These are phyloP conservation scores for Chalciporus chontae DNA, from an alignment of 768 basidiomycete genomes.

Conservation along the genomic window DNA sequence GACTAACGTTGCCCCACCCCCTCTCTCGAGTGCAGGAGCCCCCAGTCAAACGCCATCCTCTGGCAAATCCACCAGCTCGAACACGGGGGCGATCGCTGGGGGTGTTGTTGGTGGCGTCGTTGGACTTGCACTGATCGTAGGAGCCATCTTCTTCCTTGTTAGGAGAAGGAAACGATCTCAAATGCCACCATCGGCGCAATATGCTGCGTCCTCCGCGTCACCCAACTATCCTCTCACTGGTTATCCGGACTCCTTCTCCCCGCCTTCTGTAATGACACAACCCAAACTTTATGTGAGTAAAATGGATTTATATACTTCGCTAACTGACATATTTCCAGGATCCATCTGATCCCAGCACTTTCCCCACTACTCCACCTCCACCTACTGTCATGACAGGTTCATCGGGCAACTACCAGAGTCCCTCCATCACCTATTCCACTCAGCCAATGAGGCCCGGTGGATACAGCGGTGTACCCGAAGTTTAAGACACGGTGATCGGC, in stretches of 20 bases:
- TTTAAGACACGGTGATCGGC: conserved; percentile 6
- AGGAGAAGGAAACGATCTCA: conserved; percentile 27
- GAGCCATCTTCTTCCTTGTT: conserved; percentile 37
- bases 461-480: conserved; percentile 25
- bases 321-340: conserved; percentile 23
- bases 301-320: background rate
- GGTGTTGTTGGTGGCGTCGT: conserved; percentile 66
- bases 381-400: conserved; percentile 8
- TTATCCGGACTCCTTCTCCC: conserved; percentile 10
- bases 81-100: conserved; percentile 57
- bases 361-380: conserved; percentile 29
- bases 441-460: conserved; percentile 11
- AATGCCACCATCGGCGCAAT: conserved; percentile 16
- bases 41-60: conserved; percentile 5
- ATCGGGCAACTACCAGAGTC: conserved; percentile 5
- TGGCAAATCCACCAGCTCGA: conserved; percentile 11
- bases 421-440: conserved; percentile 11
- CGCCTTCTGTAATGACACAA: conserved; percentile 17
- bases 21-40: background rate
- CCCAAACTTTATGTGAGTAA: conserved; percentile 30
- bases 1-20: background rate
- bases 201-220: background rate
- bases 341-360: conserved; percentile 36
- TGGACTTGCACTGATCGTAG: conserved; percentile 41
- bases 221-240: conserved; percentile 2